Conservation (phyloP, 2,329 filamentous ascomycete species). For the Venturia asperata region DNA sequence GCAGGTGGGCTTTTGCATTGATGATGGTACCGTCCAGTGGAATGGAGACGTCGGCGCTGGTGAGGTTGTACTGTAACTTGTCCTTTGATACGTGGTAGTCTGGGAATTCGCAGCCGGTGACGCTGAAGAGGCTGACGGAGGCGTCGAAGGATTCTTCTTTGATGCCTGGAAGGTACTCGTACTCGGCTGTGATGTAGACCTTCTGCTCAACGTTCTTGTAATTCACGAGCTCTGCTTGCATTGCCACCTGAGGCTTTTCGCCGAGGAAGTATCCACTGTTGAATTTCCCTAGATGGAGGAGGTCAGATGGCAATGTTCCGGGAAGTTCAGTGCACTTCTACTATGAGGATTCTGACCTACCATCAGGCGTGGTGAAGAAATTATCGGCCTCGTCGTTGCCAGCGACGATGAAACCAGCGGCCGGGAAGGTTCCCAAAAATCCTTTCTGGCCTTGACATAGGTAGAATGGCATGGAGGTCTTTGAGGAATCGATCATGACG, state of each 20-base stretch:
- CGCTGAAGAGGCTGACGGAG: conserved; percentile 13
- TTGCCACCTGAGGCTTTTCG: background rate
- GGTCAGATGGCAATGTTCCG: background rate
- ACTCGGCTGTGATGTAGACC: conserved; percentile 16
- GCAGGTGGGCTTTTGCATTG: conserved; percentile 17
- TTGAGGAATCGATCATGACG: conserved; percentile 16
- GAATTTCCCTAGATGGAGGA: background rate
- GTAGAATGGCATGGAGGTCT: conserved; percentile 16
- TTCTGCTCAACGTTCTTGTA: conserved; percentile 11
- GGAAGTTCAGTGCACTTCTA: background rate
- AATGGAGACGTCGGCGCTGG: conserved; percentile 16
- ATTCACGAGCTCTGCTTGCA: conserved; percentile 17
- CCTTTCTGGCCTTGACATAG: conserved; percentile 16
- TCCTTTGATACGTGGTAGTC: conserved; percentile 17
- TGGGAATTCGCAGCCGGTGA: conserved; percentile 19
- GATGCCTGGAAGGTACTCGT: conserved; percentile 14
- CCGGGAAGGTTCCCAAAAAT: conserved; percentile 17
- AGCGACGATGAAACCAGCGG: conserved; percentile 14
- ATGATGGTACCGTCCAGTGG: conserved; percentile 19
- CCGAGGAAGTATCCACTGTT: conserved; percentile 12
- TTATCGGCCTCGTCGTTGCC: conserved; percentile 18
- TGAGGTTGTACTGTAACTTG: conserved; percentile 16
- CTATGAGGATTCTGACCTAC: background rate
- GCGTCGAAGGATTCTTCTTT: background rate
- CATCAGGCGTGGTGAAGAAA: conserved; percentile 18